Conservation (phyloP, 805 yeast genomes). For the Teunomyces tritomae region DNA sequence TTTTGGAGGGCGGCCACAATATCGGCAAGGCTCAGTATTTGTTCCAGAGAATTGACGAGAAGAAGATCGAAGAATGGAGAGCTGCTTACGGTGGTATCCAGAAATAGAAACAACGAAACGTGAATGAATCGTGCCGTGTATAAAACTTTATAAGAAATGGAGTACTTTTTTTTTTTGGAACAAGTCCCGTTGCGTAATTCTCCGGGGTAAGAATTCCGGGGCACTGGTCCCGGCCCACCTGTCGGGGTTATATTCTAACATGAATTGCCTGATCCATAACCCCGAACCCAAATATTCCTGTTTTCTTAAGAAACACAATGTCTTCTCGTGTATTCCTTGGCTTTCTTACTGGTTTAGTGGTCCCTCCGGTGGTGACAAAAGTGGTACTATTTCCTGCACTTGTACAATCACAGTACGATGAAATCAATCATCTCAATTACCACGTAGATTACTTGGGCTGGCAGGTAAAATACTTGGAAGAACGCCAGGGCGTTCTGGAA, state of each 20-base stretch:
- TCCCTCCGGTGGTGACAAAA: conserved; percentile 31
- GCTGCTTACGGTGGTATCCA: conserved; percentile 80
- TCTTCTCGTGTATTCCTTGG: conserved; percentile 15
- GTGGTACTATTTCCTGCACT: conserved; percentile 23
- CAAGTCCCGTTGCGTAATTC: not conserved
- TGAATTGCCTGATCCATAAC: not conserved
- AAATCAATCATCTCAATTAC: conserved; percentile 28
- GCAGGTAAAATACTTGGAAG: conserved; percentile 32
- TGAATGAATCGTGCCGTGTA: not conserved
- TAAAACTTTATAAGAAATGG: not conserved
- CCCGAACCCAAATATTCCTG: not conserved
- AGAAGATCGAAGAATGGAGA: conserved; percentile 85
- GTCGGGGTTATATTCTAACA: not conserved
- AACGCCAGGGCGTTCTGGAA: conserved; percentile 24
- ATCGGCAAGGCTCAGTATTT: conserved; percentile 89
- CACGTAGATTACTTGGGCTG: conserved; percentile 34
- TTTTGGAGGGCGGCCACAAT: conserved; percentile 76
- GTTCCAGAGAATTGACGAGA: conserved; percentile 89
- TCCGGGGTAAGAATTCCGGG: not conserved
- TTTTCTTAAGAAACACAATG: conserved; percentile 4
- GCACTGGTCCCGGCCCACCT: too few species aligned
- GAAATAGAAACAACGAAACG: conserved; percentile 3
- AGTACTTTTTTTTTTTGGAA: not conserved
- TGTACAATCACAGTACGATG: conserved; percentile 23
- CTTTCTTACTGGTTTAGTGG: conserved; percentile 25